phyloP scores from a whole-genome alignment of 352 stramenopile genomes.

The Phytophthora citricola region DNA sequence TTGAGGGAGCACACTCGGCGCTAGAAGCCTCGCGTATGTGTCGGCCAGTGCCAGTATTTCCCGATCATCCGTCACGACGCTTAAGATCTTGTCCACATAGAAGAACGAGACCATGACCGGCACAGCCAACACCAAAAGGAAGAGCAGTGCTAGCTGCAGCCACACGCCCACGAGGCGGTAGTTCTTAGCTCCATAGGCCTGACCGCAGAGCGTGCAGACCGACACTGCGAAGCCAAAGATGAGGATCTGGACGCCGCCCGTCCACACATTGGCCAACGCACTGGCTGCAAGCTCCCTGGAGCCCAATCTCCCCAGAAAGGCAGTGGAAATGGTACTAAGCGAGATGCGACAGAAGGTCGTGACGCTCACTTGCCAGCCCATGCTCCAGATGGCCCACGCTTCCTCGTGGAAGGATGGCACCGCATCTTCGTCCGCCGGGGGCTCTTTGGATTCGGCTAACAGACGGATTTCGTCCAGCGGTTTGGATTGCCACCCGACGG shows the following conservation, averaged over 20 bases:
- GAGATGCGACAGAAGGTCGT: conserved; percentile 85
- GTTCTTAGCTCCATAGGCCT: conserved; percentile 85
- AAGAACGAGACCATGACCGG: conserved; percentile 85
- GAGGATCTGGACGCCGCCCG: conserved; percentile 78
- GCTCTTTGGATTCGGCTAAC: no score
- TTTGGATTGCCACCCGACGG: conserved; percentile 27
- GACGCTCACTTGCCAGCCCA: conserved; percentile 86
- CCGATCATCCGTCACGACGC: conserved; percentile 69
- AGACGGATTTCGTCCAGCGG: conserved; percentile 18
- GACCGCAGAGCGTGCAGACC: conserved; percentile 82
- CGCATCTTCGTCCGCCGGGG: not conserved
- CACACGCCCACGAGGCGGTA: conserved; percentile 79
- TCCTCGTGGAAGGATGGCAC: conserved; percentile 58
- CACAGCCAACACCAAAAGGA: conserved; percentile 71
- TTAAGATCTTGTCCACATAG: conserved; percentile 77
- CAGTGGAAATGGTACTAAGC: conserved; percentile 79
- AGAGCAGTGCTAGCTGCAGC: conserved; percentile 79
- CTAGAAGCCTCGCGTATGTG: conserved; percentile 66
- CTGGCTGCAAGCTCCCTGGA: conserved; percentile 75
- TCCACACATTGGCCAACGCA: conserved; percentile 82
- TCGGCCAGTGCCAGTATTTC: conserved; percentile 67
- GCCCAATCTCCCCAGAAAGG: conserved; percentile 80
- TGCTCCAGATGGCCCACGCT: conserved; percentile 74
- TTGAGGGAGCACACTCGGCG: conserved; percentile 71
- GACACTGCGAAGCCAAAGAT: conserved; percentile 83